Evolutionary conservation across 163 green algal genomes (phyloP).

Genomic region (Chlorella variabilis): DNA sequence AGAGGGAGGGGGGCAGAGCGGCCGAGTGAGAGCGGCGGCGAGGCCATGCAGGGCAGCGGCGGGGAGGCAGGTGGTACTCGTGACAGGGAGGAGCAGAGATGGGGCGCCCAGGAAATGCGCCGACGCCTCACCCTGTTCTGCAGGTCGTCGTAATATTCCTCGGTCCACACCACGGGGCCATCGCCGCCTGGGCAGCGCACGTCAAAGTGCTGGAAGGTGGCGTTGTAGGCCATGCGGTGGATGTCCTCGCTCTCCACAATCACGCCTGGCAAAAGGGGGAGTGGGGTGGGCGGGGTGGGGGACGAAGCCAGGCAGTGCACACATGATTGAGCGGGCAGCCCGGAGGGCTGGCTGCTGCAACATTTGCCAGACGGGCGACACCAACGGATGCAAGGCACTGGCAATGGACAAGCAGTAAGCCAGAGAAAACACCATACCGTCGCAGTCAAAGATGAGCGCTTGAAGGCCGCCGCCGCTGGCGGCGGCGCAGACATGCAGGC

Average conservation of each 20-base stretch:
- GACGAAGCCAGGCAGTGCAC: background rate
- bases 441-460: slow-evolving; percentile 83
- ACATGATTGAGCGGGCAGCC: background rate
- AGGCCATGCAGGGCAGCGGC: too few relatives aligned
- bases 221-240: slow-evolving; percentile 95
- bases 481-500: background rate
- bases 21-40: too few relatives aligned
- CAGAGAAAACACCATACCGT: slow-evolving; percentile 59
- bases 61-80: too few relatives aligned
- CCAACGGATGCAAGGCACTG: too few relatives aligned
- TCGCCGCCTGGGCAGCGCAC: slow-evolving; percentile 53
- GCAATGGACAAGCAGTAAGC: too few relatives aligned
- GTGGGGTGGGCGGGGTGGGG: background rate
- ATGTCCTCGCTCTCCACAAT: slow-evolving; percentile 96
- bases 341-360: background rate
- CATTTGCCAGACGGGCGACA: too few relatives aligned
- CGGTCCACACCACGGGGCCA: slow-evolving; percentile 70
- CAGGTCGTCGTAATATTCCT: slow-evolving; percentile 89
- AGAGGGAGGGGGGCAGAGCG: too few relatives aligned
- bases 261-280: slow-evolving; percentile 75
- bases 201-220: slow-evolving; percentile 84
- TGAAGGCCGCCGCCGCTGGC: slow-evolving; percentile 46
- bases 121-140: slow-evolving; percentile 79
- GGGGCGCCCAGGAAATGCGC: too few relatives aligned
- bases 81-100: too few relatives aligned